A percentile compares a stretch with the other conserved stretches of the same genome.
These are phyloP conservation scores for Stephanodiscus triporus DNA, from an alignment of 108 stramenopile genomes.

Conservation along the genomic window DNA sequence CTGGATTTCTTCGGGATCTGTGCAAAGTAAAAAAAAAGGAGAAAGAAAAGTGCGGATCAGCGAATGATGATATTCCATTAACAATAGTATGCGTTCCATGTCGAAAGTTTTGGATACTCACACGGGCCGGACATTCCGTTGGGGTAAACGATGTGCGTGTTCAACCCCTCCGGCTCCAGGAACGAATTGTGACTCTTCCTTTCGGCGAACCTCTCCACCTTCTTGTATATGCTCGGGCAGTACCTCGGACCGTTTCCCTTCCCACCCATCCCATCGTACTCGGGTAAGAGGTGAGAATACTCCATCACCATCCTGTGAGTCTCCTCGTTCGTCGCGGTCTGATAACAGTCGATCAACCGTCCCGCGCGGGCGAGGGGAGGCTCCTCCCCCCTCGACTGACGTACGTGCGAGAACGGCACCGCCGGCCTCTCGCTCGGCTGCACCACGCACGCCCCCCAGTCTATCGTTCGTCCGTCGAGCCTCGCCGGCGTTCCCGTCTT, in stretches of 20 bases:
- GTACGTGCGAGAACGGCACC: constrained; percentile 81
- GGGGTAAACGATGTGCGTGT: constrained; percentile 95
- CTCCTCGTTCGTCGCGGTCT: constrained; percentile 86
- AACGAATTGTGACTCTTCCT: constrained; percentile 92
- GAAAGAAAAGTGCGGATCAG: neutral
- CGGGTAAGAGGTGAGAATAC: constrained; percentile 84
- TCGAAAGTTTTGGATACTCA: constrained; percentile 20
- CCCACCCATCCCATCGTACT: constrained; percentile 91
- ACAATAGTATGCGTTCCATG: neutral
- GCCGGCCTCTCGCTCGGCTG: constrained; percentile 92
- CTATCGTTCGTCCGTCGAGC: constrained; percentile 92
- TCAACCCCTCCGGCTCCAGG: constrained; percentile 97
- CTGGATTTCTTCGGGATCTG: constrained; percentile 93
- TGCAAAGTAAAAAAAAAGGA: neutral
- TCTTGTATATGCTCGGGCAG: constrained; percentile 96
- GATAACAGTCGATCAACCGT: constrained; percentile 73
- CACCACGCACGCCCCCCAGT: constrained; percentile 81
- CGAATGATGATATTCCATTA: no score
- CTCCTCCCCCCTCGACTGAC: constrained; percentile 78
- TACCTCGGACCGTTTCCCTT: constrained; percentile 94
- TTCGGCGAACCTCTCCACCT: constrained; percentile 94
- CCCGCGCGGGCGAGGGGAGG: constrained; percentile 66
- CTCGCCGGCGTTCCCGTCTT: constrained; percentile 98
- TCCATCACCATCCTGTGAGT: constrained; percentile 93
- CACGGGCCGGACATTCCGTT: constrained; percentile 93